A percentile compares a stretch with the other conserved stretches of the same genome.
Conservation (phyloP, 164 flowering plant genomes). For the Magnolia officinalis region DNA sequence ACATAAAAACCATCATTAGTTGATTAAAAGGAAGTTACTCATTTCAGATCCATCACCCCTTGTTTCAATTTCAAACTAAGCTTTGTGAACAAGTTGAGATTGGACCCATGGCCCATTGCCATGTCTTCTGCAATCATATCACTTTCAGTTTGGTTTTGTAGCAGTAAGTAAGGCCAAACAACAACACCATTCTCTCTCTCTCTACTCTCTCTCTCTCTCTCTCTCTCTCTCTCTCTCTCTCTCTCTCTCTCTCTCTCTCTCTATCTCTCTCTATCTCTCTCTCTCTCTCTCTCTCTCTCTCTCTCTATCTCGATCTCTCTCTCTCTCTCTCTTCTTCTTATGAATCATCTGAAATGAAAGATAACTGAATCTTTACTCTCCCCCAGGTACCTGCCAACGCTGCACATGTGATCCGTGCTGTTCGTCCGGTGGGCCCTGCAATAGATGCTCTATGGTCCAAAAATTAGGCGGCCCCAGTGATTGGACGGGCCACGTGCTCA, state of each 20-base stretch:
- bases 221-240: neutral
- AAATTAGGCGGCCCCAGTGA: too few relatives aligned
- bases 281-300: neutral
- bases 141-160: neutral
- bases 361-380: neutral
- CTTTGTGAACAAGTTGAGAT: conserved; percentile 17
- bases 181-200: neutral
- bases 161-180: conserved; percentile 4
- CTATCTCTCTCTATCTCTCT: too few relatives aligned
- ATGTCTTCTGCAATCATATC: conserved; percentile 5
- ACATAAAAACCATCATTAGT: conserved; percentile 1
- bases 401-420: too few relatives aligned
- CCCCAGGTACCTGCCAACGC: too few relatives aligned
- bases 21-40: neutral
- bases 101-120: neutral
- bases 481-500: too few relatives aligned
- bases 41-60: neutral
- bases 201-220: neutral
- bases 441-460: too few relatives aligned
- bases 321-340: neutral
- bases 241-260: neutral
- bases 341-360: too few relatives aligned
- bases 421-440: too few relatives aligned
- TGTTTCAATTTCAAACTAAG: conserved; percentile 8
- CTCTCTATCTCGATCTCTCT: too few relatives aligned